Evolutionary conservation across 345 rosid genomes (phyloP).

Genomic region (Eucalyptus guilfoylei): DNA sequence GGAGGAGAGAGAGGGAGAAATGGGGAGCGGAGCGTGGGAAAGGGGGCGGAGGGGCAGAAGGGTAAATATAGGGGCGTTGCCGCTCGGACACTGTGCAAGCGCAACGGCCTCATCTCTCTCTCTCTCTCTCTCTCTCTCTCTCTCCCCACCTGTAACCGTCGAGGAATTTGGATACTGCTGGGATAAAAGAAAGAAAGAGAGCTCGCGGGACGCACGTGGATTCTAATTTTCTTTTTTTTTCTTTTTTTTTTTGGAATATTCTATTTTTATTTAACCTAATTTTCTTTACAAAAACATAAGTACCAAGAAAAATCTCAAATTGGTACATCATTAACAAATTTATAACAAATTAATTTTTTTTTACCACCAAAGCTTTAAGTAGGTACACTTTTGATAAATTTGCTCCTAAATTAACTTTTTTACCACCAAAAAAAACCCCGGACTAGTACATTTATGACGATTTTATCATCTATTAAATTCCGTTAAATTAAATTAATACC

Average conservation of each 20-base stretch:
- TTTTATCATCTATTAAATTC: fast-evolving
- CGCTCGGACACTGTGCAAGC: not conserved
- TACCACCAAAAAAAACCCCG: fast-evolving
- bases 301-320: not conserved
- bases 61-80: conserved; percentile 23
- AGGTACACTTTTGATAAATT: fast-evolving
- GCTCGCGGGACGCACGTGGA: not conserved
- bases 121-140: not conserved
- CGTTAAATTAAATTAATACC: fast-evolving
- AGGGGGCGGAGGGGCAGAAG: conserved; percentile 25
- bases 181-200: not conserved
- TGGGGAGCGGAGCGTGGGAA: not conserved
- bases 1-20: not conserved
- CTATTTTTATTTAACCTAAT: not conserved
- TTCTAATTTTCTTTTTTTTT: not conserved
- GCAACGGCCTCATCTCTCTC: not conserved
- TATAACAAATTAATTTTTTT: not conserved
- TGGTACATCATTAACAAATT: fast-evolving
- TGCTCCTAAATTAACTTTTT: fast-evolving
- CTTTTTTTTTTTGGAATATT: not conserved
- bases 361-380: fast-evolving
- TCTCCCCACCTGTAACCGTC: not conserved
- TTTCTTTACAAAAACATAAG: fast-evolving
- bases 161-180: not conserved
- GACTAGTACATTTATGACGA: fast-evolving